Evolutionary conservation across 2,329 filamentous ascomycete species (phyloP), one percentile per base, ranked within the genome.

Genomic region (Stachybotrys chlorohalonatus): DNA sequence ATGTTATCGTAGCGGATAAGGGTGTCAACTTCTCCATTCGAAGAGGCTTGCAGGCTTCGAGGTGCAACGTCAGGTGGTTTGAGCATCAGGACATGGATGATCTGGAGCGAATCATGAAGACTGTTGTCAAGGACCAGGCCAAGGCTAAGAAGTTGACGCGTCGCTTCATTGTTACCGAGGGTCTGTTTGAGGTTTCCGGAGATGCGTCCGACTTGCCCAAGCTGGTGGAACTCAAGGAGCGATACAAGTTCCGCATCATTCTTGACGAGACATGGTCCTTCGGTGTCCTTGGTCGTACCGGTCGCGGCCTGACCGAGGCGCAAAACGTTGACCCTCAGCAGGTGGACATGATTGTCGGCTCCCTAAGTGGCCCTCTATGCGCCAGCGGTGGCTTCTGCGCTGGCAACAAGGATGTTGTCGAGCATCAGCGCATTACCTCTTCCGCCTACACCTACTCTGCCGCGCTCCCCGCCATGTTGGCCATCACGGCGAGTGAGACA

Each of bases 191-290:
- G 74, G 90, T 87, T 54, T 82, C 89, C 24, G 94, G 94, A 52
- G 93, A 96, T 68, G 84, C 87, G 63, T 84, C 87, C 24, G 82
- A 97, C 68, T 74, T 99, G 58, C 93, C 92, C 2, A 92, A 86
- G 67, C 82, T 99, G 63, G 89, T 97, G 59, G 93, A 96, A 68
- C 79, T 99, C 62, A 96, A 96, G 73, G 85, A 92, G 62, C 89
- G 88, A 70, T 96, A 97, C 81, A 99, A 96, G 75, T 99, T 97
- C 77, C 90, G 94, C 64, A 83, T 99, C 55, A 95, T 97, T 60
- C 84, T 99, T 45, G 94, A 99, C 70, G 94, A 99, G 76, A 96
- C 92, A 1, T 95, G 90, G 87, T 96, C 92, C 1, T 99, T 97
- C 68, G 95, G 93, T 57, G 89, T 97, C 16, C 81, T 99, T 6